Conservation (phyloP, 495 filamentous ascomycete genomes). For the Xylaria palmicola region DNA sequence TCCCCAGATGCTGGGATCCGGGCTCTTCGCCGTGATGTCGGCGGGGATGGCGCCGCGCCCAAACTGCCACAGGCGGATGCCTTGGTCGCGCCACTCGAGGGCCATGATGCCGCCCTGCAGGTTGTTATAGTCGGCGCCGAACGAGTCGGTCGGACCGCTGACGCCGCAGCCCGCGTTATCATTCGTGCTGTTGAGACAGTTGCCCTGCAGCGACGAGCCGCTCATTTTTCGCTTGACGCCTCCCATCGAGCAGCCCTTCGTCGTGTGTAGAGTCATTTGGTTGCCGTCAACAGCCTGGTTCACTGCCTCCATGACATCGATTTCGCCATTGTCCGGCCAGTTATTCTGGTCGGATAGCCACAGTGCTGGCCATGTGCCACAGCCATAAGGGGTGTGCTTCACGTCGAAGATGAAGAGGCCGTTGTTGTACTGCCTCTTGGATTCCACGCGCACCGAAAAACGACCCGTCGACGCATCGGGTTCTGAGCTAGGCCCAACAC, state of each 20-base stretch:
- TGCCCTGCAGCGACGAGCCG: conserved; percentile 45
- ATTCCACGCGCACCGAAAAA: conserved; percentile 54
- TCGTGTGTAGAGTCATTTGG: conserved; percentile 67
- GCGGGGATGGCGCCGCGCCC: conserved; percentile 45
- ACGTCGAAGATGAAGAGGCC: conserved; percentile 62
- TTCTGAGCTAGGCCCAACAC: conserved; percentile 29
- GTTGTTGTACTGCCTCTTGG: conserved; percentile 51
- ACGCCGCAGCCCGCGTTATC: conserved; percentile 59
- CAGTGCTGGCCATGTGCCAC: conserved; percentile 61
- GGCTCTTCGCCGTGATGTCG: conserved; percentile 50
- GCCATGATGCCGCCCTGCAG: conserved; percentile 60
- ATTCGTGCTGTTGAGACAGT: conserved; percentile 55
- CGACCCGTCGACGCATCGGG: conserved; percentile 47
- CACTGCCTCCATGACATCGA: conserved; percentile 73
- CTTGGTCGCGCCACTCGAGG: conserved; percentile 59
- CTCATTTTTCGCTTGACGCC: conserved; percentile 44
- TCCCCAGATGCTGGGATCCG: conserved; percentile 61
- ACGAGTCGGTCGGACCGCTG: conserved; percentile 35
- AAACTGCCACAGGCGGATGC: conserved; percentile 66
- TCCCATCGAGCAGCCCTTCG: conserved; percentile 55
- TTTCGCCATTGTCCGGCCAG: conserved; percentile 71
- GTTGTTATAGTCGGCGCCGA: conserved; percentile 58
- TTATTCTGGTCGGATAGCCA: conserved; percentile 52
- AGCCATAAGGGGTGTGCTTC: conserved; percentile 56
- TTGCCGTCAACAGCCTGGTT: conserved; percentile 53